Conservation (phyloP, 192 early-diverging fungal genomes). For the Gonapodya prolifera region DNA sequence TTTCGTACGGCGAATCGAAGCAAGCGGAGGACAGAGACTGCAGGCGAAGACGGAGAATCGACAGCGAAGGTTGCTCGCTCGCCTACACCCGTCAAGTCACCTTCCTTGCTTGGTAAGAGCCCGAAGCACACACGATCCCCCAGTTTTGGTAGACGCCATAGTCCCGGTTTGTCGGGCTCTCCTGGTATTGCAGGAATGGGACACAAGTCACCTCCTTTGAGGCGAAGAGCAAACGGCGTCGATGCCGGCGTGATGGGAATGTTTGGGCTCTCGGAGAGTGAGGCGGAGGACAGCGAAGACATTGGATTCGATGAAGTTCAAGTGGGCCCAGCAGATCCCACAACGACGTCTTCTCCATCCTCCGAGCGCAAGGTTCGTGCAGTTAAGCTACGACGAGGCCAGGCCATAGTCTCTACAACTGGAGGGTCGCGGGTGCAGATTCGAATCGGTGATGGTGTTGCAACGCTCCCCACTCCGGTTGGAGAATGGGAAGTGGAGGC, state of each 20-base stretch:
- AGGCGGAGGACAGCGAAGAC: not conserved
- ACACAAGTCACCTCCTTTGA: not conserved
- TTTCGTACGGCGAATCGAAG: not conserved
- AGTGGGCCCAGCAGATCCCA: not conserved
- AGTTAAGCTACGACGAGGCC: not conserved
- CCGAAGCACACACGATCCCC: not conserved
- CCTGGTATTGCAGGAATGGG: not conserved
- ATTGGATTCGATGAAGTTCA: not conserved
- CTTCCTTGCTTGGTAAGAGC: not conserved
- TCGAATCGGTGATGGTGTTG: not conserved
- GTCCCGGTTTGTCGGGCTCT: not conserved
- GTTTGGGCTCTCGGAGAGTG: not conserved
- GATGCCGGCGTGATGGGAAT: not conserved
- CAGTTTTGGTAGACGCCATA: not conserved
- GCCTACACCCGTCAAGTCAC: not conserved
- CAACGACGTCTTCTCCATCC: not conserved
- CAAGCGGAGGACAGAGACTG: not conserved
- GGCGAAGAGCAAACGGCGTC: not conserved
- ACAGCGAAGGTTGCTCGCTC: not conserved
- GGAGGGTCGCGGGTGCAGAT: not conserved
- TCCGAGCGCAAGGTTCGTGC: not conserved
- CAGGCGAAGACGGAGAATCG: not conserved
- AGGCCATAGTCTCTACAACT: not conserved
- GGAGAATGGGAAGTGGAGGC: not conserved
- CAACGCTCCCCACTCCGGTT: not conserved